These are phyloP conservation scores for Hypomyces rosellus DNA, from an alignment of 2,329 filamentous ascomycete genomes.

Conservation along the genomic window DNA sequence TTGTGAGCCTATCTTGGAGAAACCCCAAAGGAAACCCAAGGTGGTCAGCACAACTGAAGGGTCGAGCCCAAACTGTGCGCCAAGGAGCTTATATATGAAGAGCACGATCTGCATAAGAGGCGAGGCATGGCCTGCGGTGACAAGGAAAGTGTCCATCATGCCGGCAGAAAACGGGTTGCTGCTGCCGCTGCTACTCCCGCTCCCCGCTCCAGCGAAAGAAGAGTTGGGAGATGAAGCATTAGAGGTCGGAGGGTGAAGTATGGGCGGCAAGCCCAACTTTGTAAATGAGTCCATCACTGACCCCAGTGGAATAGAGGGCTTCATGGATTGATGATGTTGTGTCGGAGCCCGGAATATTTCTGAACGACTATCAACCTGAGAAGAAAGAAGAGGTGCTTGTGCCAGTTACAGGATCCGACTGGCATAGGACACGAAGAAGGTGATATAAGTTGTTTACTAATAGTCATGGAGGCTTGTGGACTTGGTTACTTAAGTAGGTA, in stretches of 20 bases:
- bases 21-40: constrained; percentile 42
- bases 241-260: constrained; percentile 18
- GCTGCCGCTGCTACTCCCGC: not conserved
- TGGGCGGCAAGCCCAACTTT: constrained; percentile 23
- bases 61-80: constrained; percentile 41
- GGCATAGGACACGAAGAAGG: no score
- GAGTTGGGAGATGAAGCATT: constrained; percentile 18
- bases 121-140: constrained; percentile 37
- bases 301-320: not conserved
- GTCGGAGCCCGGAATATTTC: no score
- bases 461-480: no score
- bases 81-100: constrained; percentile 41
- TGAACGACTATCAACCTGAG: not conserved
- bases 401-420: no score
- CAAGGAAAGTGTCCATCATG: constrained; percentile 39
- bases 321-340: not conserved
- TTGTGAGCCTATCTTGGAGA: constrained; percentile 31
- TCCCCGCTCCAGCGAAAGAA: not conserved
- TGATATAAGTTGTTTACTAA: no score
- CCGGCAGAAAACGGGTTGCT: constrained; percentile 19
- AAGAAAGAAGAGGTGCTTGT: not conserved
- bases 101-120: constrained; percentile 36
- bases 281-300: constrained; percentile 21
- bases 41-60: constrained; percentile 41
- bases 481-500: no score